Evolutionary conservation across 768 basidiomycete genomes (phyloP).

Genomic region (Baorangia bicolor): DNA sequence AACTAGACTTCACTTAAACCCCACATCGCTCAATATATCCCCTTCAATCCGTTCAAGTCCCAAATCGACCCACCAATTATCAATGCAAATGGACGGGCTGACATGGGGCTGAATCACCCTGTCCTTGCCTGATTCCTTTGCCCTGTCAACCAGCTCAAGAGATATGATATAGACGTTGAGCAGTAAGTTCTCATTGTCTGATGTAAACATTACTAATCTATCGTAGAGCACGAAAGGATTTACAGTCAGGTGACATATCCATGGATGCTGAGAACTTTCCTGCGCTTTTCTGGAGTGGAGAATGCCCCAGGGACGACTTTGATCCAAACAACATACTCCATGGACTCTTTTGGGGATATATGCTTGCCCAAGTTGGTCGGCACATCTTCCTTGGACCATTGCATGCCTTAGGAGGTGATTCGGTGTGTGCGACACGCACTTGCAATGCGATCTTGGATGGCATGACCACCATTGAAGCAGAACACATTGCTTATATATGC

Average conservation of each 20-base stretch:
- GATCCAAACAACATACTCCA: neutral
- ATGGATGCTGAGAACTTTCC: neutral
- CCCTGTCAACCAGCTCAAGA: neutral
- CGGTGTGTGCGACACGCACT: neutral
- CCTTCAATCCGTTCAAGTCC: neutral
- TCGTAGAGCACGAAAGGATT: too few relatives aligned
- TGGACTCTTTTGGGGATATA: neutral
- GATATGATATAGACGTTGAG: neutral
- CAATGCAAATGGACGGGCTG: neutral
- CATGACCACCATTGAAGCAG: neutral
- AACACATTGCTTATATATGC: neutral
- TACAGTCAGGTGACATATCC: neutral
- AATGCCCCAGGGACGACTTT: neutral
- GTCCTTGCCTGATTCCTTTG: neutral
- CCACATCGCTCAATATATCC: neutral
- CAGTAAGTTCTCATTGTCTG: neutral
- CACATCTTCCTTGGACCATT: neutral
- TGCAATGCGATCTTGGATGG: neutral
- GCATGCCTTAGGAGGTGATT: neutral
- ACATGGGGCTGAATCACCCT: neutral
- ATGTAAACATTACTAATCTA: too few relatives aligned
- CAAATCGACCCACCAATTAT: neutral
- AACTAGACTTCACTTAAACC: too few relatives aligned
- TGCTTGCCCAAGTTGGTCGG: neutral
- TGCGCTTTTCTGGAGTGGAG: neutral